A percentile compares a stretch with the other conserved stretches of the same genome.
Evolutionary conservation across 2,329 filamentous ascomycete genomes (phyloP).

Genomic region (Tolypocladium ophioglossoides): DNA sequence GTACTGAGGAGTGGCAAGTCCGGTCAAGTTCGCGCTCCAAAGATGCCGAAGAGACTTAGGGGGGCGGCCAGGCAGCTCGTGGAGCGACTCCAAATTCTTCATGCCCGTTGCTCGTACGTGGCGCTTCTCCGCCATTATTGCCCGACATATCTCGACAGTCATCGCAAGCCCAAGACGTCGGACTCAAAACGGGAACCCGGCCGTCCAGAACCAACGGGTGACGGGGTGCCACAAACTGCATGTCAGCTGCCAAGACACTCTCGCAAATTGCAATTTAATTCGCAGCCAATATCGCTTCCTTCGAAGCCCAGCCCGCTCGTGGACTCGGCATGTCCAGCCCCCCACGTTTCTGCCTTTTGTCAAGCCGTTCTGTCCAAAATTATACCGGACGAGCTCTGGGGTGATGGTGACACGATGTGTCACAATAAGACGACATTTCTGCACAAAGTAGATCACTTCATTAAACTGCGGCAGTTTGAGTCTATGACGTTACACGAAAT

Average conservation of each 20-base stretch:
- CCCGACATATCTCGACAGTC: conserved; percentile 31
- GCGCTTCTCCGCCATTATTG: conserved; percentile 75
- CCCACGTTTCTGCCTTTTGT: conserved; percentile 77
- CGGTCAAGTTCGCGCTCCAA: conserved; percentile 10
- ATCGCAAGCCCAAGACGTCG: background rate
- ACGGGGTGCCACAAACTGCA: background rate
- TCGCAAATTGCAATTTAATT: conserved; percentile 2
- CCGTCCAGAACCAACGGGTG: background rate
- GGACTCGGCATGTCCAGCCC: conserved; percentile 54
- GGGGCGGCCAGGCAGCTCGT: conserved; percentile 51
- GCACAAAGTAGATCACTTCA: conserved; percentile 63
- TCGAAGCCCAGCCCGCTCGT: conserved; percentile 36
- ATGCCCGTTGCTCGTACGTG: conserved; percentile 69
- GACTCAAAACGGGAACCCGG: background rate
- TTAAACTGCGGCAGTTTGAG: conserved; percentile 72
- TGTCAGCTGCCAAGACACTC: background rate
- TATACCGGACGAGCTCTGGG: conserved; percentile 69
- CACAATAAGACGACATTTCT: conserved; percentile 55
- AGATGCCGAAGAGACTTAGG: conserved; percentile 57
- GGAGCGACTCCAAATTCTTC: conserved; percentile 56
- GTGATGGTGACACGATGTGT: conserved; percentile 36
- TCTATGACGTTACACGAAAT: conserved; percentile 69
- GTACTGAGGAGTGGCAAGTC: conserved; percentile 7
- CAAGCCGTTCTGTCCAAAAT: conserved; percentile 62
- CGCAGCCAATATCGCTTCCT: conserved; percentile 1